Conservation (phyloP, 1,284 basidiomycete genomes). For the Neonothopanus nambi region DNA sequence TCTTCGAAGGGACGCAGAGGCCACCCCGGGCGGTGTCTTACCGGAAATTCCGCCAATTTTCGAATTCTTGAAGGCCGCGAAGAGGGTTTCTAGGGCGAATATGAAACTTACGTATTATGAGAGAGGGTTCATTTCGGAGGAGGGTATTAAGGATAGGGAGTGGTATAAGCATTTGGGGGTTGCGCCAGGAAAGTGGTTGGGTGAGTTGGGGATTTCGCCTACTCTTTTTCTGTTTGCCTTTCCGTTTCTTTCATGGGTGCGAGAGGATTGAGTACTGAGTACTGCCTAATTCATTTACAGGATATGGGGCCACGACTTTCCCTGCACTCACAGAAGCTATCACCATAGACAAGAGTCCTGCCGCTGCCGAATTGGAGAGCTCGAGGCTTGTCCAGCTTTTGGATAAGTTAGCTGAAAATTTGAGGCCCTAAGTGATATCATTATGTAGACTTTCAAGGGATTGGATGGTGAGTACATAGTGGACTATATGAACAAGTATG, state of each 20-base stretch:
- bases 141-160: slow-evolving; percentile 77
- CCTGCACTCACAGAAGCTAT: slow-evolving; percentile 84
- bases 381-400: slow-evolving; percentile 60
- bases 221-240: background rate
- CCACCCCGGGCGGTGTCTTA: slow-evolving; percentile 18
- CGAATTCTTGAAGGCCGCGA: slow-evolving; percentile 60
- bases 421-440: slow-evolving; percentile 1
- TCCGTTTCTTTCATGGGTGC: background rate
- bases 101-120: slow-evolving; percentile 77
- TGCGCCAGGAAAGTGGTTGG: slow-evolving; percentile 88
- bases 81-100: slow-evolving; percentile 68
- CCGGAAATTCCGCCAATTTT: slow-evolving; percentile 22
- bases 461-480: no score
- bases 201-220: slow-evolving; percentile 40
- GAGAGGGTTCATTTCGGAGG: slow-evolving; percentile 79
- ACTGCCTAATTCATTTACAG: slow-evolving; percentile 32
- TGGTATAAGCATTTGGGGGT: slow-evolving; percentile 84
- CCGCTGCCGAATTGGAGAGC: slow-evolving; percentile 66
- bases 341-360: slow-evolving; percentile 64
- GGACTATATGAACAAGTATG: no score
- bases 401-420: slow-evolving; percentile 46
- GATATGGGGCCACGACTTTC: slow-evolving; percentile 86
- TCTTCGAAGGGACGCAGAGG: background rate
- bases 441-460: no score
- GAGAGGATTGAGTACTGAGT: background rate